Conservation (phyloP, 140 eudicot species). For the Ambrosia hybrid region DNA sequence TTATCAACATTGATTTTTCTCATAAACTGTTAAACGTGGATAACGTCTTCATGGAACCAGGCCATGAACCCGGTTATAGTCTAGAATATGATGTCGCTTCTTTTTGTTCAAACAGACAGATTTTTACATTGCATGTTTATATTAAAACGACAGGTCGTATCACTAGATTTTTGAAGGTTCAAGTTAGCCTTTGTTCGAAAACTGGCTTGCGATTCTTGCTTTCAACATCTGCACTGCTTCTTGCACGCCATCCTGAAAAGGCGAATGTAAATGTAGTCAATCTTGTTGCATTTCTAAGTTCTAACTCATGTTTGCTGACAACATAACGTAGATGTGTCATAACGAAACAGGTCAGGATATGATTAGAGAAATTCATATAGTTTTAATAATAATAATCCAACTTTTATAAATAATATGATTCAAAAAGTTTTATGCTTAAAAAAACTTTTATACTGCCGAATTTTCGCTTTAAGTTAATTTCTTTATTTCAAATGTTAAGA, state of each 20-base stretch:
- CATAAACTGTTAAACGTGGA: background rate
- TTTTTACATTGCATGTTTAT: constrained; percentile 5
- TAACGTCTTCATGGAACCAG: background rate
- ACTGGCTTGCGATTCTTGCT: constrained; percentile 27
- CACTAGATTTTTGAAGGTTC: constrained; percentile 2
- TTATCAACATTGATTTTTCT: no score
- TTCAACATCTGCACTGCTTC: constrained; percentile 64
- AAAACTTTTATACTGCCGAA: background rate
- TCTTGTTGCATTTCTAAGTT: constrained; percentile 2
- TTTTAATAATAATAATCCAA: background rate
- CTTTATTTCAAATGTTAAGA: no score
- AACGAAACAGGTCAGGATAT: background rate
- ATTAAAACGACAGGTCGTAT: background rate
- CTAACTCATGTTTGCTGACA: constrained; percentile 3
- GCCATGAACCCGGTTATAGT: background rate
- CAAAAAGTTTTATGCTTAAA: no score
- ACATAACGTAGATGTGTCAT: background rate
- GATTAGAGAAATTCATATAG: background rate
- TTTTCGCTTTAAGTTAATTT: background rate
- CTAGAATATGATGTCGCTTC: background rate
- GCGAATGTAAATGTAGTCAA: constrained; percentile 2
- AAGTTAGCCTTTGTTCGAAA: background rate
- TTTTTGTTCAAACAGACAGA: background rate
- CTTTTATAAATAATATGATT: background rate
- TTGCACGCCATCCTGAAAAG: constrained; percentile 63